phyloP scores from a whole-genome alignment of 2,329 filamentous ascomycete genomes.

The Monilinia fructigena region DNA sequence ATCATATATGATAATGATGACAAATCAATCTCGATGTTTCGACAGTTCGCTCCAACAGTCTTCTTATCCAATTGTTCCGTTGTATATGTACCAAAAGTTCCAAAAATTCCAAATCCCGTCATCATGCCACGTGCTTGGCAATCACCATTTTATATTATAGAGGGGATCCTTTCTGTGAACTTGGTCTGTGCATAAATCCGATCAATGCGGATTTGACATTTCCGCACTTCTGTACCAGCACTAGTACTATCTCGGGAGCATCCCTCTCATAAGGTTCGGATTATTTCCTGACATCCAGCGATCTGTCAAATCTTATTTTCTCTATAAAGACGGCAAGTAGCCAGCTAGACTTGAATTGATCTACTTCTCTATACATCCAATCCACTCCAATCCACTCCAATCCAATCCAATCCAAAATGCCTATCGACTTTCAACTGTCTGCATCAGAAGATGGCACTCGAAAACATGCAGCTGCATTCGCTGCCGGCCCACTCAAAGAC shows the following conservation, averaged over 20 bases:
- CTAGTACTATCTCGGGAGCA: neutral
- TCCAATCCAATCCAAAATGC: slow-evolving; percentile 9
- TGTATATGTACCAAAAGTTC: no score
- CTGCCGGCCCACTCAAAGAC: slow-evolving; percentile 33
- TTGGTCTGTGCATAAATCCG: neutral
- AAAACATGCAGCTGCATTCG: slow-evolving; percentile 36
- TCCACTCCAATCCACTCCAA: no score
- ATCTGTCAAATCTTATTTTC: neutral
- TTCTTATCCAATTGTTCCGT: no score
- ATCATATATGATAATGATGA: no score
- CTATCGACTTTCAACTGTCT: slow-evolving; percentile 41
- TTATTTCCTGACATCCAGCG: neutral
- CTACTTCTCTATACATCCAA: neutral
- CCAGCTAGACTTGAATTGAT: no score
- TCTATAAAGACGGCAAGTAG: neutral
- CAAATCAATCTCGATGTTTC: no score
- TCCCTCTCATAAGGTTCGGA: neutral
- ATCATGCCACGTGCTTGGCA: no score
- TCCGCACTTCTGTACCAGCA: neutral
- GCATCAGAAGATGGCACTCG: slow-evolving; percentile 35
- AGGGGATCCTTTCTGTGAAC: no score
- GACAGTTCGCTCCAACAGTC: no score
- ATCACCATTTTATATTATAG: no score
- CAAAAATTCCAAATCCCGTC: no score
- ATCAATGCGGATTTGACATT: neutral